Percentiles rank a stretch among this genome's conserved stretches.
Evolutionary conservation across 805 yeast species (phyloP).

Genomic region (Metschnikowia dekortorum): DNA sequence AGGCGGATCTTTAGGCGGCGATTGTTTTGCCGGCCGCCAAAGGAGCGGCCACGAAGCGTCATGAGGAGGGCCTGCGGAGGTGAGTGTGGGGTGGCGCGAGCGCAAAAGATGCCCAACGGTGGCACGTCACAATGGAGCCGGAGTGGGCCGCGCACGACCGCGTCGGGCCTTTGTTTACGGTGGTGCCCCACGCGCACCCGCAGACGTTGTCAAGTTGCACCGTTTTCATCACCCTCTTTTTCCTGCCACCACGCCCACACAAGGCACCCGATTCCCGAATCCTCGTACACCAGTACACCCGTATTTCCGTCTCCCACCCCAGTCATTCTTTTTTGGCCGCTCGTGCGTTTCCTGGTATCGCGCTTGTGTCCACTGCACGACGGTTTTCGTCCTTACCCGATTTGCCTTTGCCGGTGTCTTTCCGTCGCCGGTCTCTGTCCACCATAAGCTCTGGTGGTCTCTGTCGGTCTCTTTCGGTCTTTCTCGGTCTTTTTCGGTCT

Average conservation of each 20-base stretch:
- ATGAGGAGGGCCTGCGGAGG: too few species aligned
- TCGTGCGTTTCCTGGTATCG: not conserved
- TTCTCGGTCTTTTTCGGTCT: too few species aligned
- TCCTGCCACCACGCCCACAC: not conserved
- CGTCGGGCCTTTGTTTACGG: not conserved
- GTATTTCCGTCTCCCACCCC: conserved; percentile 6
- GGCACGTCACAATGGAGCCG: not conserved
- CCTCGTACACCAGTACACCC: not conserved
- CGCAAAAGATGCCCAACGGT: not conserved
- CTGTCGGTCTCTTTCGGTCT: too few species aligned
- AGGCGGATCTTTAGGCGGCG: not conserved
- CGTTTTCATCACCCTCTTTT: not conserved
- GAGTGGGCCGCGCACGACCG: not conserved
- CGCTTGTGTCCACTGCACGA: not conserved
- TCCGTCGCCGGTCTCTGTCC: not conserved
- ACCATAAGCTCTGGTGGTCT: too few species aligned
- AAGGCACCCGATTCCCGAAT: not conserved
- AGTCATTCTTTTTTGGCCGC: conserved; percentile 8
- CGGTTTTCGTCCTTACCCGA: not conserved
- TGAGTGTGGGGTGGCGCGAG: not conserved
- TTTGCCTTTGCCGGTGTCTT: not conserved
- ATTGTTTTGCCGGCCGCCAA: not conserved
- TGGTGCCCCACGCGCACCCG: not conserved
- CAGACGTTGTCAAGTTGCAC: not conserved
- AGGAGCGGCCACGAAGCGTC: not conserved